phyloP scores from a whole-genome alignment of 163 green algal species.

The Scenedesmus sp. region DNA sequence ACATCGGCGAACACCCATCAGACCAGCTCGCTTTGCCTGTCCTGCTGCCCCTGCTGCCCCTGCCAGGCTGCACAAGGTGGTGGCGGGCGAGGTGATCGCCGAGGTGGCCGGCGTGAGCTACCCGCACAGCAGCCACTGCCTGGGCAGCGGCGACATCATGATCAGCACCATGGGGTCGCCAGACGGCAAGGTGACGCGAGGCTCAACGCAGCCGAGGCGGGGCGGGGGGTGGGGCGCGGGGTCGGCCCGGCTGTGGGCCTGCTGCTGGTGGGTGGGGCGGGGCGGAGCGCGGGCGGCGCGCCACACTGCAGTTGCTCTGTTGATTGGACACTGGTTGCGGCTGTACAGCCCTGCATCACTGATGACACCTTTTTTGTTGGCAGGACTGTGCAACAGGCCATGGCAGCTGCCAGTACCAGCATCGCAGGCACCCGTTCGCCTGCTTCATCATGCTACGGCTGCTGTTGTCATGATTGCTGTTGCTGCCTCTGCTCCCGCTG shows the following conservation, averaged over 20 bases:
- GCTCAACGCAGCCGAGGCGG: neutral
- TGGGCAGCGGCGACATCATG: constrained; percentile 78
- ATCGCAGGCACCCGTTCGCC: no score
- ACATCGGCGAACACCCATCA: no score
- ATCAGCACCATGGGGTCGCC: constrained; percentile 63
- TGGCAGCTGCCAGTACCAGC: neutral
- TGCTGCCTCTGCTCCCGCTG: neutral
- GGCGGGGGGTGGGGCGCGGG: no score
- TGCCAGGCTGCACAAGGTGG: constrained; percentile 72
- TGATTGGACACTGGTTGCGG: neutral
- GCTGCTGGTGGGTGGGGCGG: no score
- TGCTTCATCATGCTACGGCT: no score
- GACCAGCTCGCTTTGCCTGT: neutral
- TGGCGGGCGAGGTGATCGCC: constrained; percentile 75
- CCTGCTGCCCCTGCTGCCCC: constrained; percentile 75
- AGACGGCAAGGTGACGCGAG: constrained; percentile 51
- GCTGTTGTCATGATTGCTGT: neutral
- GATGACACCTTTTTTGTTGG: no score
- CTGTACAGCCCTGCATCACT: no score
- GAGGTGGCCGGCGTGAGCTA: constrained; percentile 68
- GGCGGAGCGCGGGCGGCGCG: no score
- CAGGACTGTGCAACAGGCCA: no score
- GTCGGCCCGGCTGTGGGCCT: no score
- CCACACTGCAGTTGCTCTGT: neutral
- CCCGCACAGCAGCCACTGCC: constrained; percentile 87